Evolutionary conservation across 2,329 filamentous ascomycete species (phyloP).

Genomic region (Fusarium lyarnte): DNA sequence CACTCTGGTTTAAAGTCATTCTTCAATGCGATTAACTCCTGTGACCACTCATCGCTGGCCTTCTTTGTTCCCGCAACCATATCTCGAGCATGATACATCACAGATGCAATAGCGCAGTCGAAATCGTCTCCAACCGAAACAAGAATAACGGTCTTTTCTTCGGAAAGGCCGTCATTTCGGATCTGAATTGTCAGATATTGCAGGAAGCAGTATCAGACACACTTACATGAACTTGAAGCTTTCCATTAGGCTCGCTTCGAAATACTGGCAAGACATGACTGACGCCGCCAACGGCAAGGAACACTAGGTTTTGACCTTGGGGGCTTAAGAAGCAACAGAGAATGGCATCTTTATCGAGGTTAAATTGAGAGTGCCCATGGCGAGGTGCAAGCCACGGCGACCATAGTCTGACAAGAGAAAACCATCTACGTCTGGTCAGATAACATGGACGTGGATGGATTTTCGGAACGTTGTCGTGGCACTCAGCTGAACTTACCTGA

Average conservation of each 20-base stretch:
- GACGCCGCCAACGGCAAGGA: constrained; percentile 81
- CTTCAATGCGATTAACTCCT: constrained; percentile 57
- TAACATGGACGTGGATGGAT: neutral
- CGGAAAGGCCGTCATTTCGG: constrained; percentile 71
- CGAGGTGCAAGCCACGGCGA: constrained; percentile 89
- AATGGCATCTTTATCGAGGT: constrained; percentile 79
- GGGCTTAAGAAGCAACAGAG: constrained; percentile 79
- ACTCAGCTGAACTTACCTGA: constrained; percentile 55
- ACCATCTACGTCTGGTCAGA: constrained; percentile 66
- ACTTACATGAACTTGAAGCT: constrained; percentile 71
- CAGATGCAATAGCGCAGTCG: constrained; percentile 79
- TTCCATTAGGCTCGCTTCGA: constrained; percentile 70
- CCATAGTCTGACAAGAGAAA: constrained; percentile 82
- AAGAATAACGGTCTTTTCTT: constrained; percentile 69
- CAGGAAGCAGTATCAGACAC: neutral
- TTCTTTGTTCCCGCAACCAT: constrained; percentile 53
- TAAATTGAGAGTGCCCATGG: constrained; percentile 75
- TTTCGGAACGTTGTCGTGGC: neutral
- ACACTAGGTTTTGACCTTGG: constrained; percentile 77
- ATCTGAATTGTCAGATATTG: constrained; percentile 51
- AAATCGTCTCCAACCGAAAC: constrained; percentile 77
- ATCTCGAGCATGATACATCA: constrained; percentile 87
- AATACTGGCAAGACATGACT: constrained; percentile 77
- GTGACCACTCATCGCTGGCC: constrained; percentile 53
- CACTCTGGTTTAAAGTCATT: constrained; percentile 69